Percentiles rank a stretch among this genome's conserved stretches.
Evolutionary conservation across 768 basidiomycete genomes (phyloP).

Genomic region (Suillus americanus): DNA sequence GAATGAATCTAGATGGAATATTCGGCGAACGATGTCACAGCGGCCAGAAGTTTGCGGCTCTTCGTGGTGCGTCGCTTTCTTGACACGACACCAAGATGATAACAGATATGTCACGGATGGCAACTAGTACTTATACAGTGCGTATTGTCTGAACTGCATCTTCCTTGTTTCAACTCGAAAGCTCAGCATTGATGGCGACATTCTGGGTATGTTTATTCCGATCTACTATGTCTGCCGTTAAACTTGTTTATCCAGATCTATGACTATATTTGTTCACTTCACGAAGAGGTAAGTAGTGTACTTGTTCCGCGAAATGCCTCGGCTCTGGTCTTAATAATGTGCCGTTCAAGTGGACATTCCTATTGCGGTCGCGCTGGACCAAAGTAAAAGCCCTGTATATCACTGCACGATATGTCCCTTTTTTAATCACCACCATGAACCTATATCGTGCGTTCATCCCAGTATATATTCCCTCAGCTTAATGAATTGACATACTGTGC

Average conservation of each 20-base stretch:
- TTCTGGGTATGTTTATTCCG: neutral
- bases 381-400: neutral
- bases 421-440: neutral
- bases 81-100: too few species aligned
- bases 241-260: neutral
- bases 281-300: neutral
- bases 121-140: too few species aligned
- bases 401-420: neutral
- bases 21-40: too few species aligned
- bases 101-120: too few species aligned
- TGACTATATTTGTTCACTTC: neutral
- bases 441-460: neutral
- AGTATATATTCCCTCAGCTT: neutral
- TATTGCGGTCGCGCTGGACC: neutral
- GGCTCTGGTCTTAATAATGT: neutral
- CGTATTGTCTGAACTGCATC: too few species aligned
- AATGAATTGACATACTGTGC: neutral
- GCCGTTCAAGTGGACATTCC: neutral
- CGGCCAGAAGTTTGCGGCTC: too few species aligned
- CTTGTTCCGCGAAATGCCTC: neutral
- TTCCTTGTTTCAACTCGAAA: too few species aligned
- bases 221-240: neutral
- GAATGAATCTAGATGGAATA: too few species aligned
- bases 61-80: too few species aligned
- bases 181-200: too few species aligned